Conservation (phyloP, 2,329 filamentous ascomycete species). For the Trichophyton equinum region DNA sequence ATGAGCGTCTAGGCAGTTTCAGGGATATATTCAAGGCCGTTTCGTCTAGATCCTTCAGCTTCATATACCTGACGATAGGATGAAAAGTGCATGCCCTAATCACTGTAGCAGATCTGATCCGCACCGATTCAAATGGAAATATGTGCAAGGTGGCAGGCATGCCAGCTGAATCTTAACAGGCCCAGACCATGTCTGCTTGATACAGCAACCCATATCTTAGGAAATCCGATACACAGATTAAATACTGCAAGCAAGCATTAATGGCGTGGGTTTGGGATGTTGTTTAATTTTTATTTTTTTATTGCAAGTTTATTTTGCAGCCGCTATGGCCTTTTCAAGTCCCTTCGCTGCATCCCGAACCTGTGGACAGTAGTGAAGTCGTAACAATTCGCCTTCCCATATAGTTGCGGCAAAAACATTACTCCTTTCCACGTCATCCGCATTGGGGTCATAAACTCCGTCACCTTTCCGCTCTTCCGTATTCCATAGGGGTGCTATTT, state of each 20-base stretch:
- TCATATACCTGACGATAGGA: neutral
- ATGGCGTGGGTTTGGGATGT: neutral
- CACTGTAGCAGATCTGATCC: neutral
- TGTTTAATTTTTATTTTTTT: neutral
- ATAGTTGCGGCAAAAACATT: slow-evolving; percentile 84
- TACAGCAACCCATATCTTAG: too few species aligned
- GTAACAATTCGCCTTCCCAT: slow-evolving; percentile 85
- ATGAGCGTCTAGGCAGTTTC: neutral
- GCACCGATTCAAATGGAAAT: neutral
- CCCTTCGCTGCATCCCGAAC: slow-evolving; percentile 62
- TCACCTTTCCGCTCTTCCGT: slow-evolving; percentile 89
- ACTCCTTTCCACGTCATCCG: slow-evolving; percentile 63
- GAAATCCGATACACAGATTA: neutral
- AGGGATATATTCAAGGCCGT: neutral
- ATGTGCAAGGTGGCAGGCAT: neutral
- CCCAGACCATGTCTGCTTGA: too few species aligned
- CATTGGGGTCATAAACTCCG: slow-evolving; percentile 65
- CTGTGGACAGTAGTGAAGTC: slow-evolving; percentile 73
- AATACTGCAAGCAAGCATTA: neutral
- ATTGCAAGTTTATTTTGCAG: slow-evolving; percentile 15
- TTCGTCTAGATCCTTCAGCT: neutral
- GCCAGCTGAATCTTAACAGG: too few species aligned
- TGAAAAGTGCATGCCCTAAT: neutral
- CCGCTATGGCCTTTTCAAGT: slow-evolving; percentile 52
- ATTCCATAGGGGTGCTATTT: slow-evolving; percentile 78